Percentiles rank a stretch among this genome's conserved stretches.
These are phyloP conservation scores for Dendrocalamus sinicus DNA, from an alignment of 176 grass and related monocot species.

Conservation along the genomic window DNA sequence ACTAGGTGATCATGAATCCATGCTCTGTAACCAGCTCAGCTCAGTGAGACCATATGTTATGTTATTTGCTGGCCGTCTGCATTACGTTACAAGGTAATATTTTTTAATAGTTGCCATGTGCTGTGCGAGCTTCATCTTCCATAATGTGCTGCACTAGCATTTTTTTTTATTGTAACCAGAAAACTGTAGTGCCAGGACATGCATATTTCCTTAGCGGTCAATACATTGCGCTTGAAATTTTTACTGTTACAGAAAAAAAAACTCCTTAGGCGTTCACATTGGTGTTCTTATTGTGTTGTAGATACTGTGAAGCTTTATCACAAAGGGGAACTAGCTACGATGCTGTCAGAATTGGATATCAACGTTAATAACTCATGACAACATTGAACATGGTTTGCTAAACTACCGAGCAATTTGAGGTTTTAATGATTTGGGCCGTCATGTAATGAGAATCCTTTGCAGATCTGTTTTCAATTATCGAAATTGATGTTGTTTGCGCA, in stretches of 20 bases:
- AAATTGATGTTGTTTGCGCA: slow-evolving; percentile 20
- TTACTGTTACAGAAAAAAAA: not conserved
- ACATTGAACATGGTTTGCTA: slow-evolving; percentile 3
- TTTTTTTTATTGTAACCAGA: not conserved
- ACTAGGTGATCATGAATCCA: slow-evolving; percentile 1
- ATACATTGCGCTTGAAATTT: not conserved
- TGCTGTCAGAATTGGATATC: slow-evolving; percentile 70
- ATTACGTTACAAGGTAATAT: slow-evolving; percentile 28
- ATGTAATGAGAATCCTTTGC: slow-evolving; percentile 25
- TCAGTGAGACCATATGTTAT: not conserved
- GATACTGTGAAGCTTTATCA: slow-evolving; percentile 86
- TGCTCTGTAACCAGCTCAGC: slow-evolving; percentile 7
- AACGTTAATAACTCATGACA: slow-evolving; percentile 52
- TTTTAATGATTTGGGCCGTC: slow-evolving; percentile 19
- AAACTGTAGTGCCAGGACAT: not conserved
- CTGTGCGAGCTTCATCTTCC: not conserved
- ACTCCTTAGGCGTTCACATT: slow-evolving; percentile 6
- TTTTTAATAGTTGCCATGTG: not conserved
- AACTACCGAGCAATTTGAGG: not conserved
- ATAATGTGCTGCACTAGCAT: not conserved
- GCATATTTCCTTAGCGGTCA: slow-evolving; percentile 3
- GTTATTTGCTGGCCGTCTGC: slow-evolving; percentile 17
- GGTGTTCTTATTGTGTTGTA: slow-evolving; percentile 42
- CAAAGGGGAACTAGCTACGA: slow-evolving; percentile 71
- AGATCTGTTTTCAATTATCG: not conserved